Conservation (phyloP, 345 rosid species). For the Bruguiera sexangula region DNA sequence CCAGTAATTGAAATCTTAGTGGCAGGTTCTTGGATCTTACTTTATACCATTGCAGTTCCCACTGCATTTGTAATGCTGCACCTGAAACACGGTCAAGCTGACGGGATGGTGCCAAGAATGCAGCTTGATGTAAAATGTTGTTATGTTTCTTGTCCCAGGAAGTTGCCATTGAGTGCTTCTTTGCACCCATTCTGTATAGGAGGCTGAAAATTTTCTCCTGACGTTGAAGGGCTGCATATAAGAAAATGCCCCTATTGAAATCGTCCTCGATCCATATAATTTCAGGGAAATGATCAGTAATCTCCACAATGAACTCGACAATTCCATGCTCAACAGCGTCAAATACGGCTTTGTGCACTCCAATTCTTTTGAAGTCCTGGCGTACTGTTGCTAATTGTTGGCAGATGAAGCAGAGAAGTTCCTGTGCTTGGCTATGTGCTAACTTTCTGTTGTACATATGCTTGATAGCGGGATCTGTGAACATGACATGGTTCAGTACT, state of each 20-base stretch:
- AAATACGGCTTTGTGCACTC: slow-evolving; percentile 44
- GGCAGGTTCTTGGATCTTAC: slow-evolving; percentile 21
- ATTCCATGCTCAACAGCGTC: slow-evolving; percentile 58
- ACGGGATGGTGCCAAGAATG: slow-evolving; percentile 48
- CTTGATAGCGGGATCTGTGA: slow-evolving; percentile 46
- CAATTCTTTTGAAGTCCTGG: slow-evolving; percentile 27
- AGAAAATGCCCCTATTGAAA: slow-evolving; percentile 41
- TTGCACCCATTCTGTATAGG: slow-evolving; percentile 57
- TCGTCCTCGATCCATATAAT: slow-evolving; percentile 52
- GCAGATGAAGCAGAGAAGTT: slow-evolving; percentile 46
- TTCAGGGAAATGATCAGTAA: slow-evolving; percentile 51
- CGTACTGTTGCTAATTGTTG: slow-evolving; percentile 41
- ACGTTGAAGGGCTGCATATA: slow-evolving; percentile 52
- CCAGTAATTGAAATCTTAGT: background rate
- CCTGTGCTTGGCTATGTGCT: slow-evolving; percentile 48
- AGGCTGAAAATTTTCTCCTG: slow-evolving; percentile 75
- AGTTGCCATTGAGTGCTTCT: slow-evolving; percentile 41
- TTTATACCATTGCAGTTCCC: slow-evolving; percentile 82
- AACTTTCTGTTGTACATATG: slow-evolving; percentile 47
- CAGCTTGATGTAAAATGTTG: slow-evolving; percentile 76
- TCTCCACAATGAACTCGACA: slow-evolving; percentile 53
- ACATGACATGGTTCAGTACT: slow-evolving; percentile 3
- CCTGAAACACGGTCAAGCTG: slow-evolving; percentile 61
- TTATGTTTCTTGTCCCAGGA: slow-evolving; percentile 29
- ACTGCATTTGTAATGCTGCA: slow-evolving; percentile 79